Conservation (phyloP, 768 basidiomycete genomes). For the Suillus discolor region DNA sequence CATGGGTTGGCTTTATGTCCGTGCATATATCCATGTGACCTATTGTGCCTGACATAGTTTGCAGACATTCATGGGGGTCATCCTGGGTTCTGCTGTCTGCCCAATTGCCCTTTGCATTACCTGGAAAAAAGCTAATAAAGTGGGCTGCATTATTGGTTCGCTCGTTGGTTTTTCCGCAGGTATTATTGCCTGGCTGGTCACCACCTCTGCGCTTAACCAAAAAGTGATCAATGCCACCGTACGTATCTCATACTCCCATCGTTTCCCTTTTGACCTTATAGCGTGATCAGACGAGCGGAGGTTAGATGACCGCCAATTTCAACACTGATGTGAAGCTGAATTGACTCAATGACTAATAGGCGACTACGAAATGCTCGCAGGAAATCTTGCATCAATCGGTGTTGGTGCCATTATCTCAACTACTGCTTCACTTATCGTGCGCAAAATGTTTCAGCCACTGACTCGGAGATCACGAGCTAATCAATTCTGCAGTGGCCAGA, state of each 20-base stretch:
- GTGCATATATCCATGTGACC: constrained; percentile 28
- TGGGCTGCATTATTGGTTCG: constrained; percentile 77
- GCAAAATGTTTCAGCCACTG: constrained; percentile 20
- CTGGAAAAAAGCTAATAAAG: constrained; percentile 85
- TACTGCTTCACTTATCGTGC: constrained; percentile 61
- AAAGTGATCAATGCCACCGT: constrained; percentile 73
- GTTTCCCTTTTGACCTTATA: constrained; percentile 1
- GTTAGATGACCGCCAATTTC: constrained; percentile 38
- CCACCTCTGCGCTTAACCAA: constrained; percentile 69
- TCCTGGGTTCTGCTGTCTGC: constrained; percentile 82
- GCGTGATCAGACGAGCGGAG: constrained; percentile 47
- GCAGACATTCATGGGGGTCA: constrained; percentile 87
- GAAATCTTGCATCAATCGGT: constrained; percentile 85
- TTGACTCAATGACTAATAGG: constrained; percentile 22
- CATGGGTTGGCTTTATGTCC: constrained; percentile 91
- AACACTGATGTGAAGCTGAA: constrained; percentile 6
- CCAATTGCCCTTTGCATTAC: constrained; percentile 87
- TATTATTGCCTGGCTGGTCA: constrained; percentile 83
- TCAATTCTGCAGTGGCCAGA: constrained; percentile 64
- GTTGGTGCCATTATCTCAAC: constrained; percentile 79
- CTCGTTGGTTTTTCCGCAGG: constrained; percentile 70
- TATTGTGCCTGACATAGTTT: not conserved
- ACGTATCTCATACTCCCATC: constrained; percentile 23
- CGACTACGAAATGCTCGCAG: constrained; percentile 79
- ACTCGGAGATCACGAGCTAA: not conserved